Base-by-base conservation (phyloP, 2,329 filamentous ascomycete genomes). In the Ophiocordyceps camponoti-floridani region DNA sequence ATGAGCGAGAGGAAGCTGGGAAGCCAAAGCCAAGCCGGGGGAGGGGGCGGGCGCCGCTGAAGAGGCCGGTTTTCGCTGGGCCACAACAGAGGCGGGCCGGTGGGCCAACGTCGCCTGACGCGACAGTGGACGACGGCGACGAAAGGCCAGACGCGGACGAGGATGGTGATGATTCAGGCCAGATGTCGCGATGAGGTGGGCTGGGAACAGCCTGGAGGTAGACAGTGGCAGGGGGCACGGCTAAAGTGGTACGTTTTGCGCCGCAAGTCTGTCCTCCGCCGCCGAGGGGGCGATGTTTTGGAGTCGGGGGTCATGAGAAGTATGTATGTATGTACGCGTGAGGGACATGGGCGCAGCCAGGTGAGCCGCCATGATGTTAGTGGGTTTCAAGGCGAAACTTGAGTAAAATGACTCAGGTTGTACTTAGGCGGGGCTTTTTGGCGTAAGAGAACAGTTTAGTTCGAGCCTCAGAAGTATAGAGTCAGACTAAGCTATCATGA, bases 1-100 rank as follows among this genome's bases (percentile, higher is more conserved):
- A 26, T 12, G 42, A 18, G n/a, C 4, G 41, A 16, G 19, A 41
- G 18, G 38, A 41, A 19, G 18, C 38, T 19, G 12, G 26, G 16
- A 27, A 6, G 9, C 7, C 28, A 30, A 27, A 6, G 9, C 7
- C 28, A 30, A 30, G 2, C 28, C 23, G 23, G 23, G 23, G 23
- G 12, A 8, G 28, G 23, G n/a, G n/a, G 28, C 23, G 27, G 41
- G 26, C 41, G 14, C 26, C 41, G 41, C 38, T 13, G 38, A 41
- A 19, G 19, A 23, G 19, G 38, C 41, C 41, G 27, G 31, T 14
- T 31, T 23, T 23, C n/a, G 26, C 41, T 42, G 41, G n/a, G n/a
- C n/a, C 41, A 42, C 27, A 42, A 42, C 41, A 42, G 41, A 42
- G 41, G 27, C 41, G 41, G 41, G 27, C 41, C 41, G 41, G 27